phyloP scores from a whole-genome alignment of 176 grass and related monocot species.

The Lolium multiflorum region DNA sequence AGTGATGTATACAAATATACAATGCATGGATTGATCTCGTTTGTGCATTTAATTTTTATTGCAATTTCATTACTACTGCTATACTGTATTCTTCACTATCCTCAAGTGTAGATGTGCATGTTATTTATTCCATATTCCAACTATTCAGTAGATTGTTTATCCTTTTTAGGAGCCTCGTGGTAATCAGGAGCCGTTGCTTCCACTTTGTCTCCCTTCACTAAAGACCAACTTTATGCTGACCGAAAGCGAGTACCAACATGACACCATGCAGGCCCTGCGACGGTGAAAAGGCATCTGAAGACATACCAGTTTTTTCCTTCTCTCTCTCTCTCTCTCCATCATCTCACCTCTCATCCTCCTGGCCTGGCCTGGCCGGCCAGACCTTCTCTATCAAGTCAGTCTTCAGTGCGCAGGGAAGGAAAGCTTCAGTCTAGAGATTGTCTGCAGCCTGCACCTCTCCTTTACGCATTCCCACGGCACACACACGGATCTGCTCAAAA shows the following conservation, averaged over 20 bases:
- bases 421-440: not conserved
- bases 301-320: slow-evolving; percentile 27
- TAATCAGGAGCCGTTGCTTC: slow-evolving; percentile 37
- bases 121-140: slow-evolving; percentile 10
- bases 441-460: slow-evolving; percentile 28
- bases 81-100: not conserved
- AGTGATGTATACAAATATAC: too few relatives aligned
- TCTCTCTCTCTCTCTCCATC: not conserved
- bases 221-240: slow-evolving; percentile 38
- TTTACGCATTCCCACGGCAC: slow-evolving; percentile 39
- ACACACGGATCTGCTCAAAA: slow-evolving; percentile 51
- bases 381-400: slow-evolving; percentile 49
- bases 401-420: not conserved
- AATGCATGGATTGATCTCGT: too few relatives aligned
- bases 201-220: slow-evolving; percentile 42
- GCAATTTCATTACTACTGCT: not conserved
- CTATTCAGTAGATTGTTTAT: not conserved
- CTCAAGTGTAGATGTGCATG: not conserved
- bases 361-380: not conserved
- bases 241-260: slow-evolving; percentile 33
- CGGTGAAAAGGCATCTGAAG: slow-evolving; percentile 46
- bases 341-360: not conserved
- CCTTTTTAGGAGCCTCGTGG: slow-evolving; percentile 9
- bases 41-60: not conserved
- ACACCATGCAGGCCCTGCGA: slow-evolving; percentile 41